Conservation (phyloP, 352 stramenopile genomes). For the Aphanomyces cochlioides region DNA sequence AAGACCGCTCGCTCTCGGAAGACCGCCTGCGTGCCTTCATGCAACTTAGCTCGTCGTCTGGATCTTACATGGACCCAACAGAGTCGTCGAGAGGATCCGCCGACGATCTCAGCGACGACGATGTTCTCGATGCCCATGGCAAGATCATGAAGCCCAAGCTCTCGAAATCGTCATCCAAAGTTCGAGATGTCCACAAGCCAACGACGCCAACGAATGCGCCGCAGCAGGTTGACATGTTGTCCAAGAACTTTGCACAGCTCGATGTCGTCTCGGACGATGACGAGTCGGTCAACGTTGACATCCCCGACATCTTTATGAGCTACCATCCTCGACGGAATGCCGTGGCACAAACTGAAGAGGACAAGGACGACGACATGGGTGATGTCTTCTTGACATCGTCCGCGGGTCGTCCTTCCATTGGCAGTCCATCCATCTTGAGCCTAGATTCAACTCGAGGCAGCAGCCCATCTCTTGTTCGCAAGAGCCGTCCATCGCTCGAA, state of each 20-base stretch:
- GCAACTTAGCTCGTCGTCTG: constrained; percentile 11
- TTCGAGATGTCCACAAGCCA: not conserved
- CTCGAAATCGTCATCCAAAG: constrained; percentile 7
- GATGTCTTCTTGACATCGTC: constrained; percentile 9
- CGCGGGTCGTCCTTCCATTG: not conserved
- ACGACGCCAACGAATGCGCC: not conserved
- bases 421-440: not conserved
- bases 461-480: not conserved
- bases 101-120: constrained; percentile 9
- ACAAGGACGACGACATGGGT: not conserved
- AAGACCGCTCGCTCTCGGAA: constrained; percentile 19
- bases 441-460: not conserved
- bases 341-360: not conserved
- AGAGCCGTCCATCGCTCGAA: constrained; percentile 18
- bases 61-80: constrained; percentile 7
- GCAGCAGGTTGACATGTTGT: constrained; percentile 14
- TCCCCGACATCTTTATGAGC: constrained; percentile 26
- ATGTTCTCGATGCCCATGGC: not conserved
- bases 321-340: constrained; percentile 1
- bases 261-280: constrained; percentile 14
- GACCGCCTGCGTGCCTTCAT: constrained; percentile 18
- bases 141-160: constrained; percentile 15
- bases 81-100: not conserved
- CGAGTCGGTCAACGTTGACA: not conserved
- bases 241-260: constrained; percentile 12